Evolutionary conservation across 2,329 filamentous ascomycete genomes (phyloP), one percentile per base, ranked within the genome.

Genomic region (Hirsutella minnesotensis): DNA sequence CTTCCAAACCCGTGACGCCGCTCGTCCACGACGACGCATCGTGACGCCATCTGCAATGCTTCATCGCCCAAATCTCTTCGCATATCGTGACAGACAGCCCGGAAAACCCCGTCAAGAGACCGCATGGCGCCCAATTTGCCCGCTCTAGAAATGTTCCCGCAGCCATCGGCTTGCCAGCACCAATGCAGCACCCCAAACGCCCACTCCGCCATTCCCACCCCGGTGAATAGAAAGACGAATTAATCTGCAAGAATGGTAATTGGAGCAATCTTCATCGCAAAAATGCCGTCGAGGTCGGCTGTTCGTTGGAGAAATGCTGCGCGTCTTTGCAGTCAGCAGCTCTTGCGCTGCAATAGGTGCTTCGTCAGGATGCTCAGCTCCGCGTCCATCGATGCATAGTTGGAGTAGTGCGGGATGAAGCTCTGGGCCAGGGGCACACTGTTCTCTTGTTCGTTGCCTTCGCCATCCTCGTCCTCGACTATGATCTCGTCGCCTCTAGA

Each of bases 311-410:
- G n/a, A 4, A 15, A 16, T 34, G 33, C 15, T 15, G 4, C 33
- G 33, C 8, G 33, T 5, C 33, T 12, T 9, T 3, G 33, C 33
- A n/a, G 33, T 40, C n/a, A 46, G 36, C 10, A 27, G 13, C 34
- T n/a, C n/a, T 20, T 4, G 12, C 35, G 46, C 39, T 42, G 36
- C 41, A 41, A 42, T 24, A 47, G 35, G 18, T 46, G 44, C 29
- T 41, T 29, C 16, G 30, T 36, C 19, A 47, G 37, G 10, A 47
- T 46, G 20, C 19, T 38, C 18, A 47, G 44, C 34, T 47, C 46
- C n/a, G 44, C 29, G 22, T 47, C 46, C 31, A 46, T 42, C 16
- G 44, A 44, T 36, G 24, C 44, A 36, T 47, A 47, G 30, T 44
- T 46, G 10, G 39, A 20, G 33, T 44, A 46, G 27, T 44, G 41